phyloP scores from a whole-genome alignment of 257 asterid species.

The Phtheirospermum japonicum region DNA sequence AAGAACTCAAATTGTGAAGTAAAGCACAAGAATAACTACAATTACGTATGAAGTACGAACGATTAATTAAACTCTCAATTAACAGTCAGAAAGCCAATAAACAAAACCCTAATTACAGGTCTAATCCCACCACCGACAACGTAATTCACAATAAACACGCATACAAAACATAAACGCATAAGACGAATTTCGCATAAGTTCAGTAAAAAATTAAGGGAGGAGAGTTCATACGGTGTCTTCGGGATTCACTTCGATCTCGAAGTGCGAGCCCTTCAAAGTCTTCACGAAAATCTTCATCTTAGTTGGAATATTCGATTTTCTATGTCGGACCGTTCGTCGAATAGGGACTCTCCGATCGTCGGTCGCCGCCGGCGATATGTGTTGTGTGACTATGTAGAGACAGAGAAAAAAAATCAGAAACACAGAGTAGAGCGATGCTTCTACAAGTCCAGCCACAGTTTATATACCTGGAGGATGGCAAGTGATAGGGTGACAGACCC shows the following conservation, averaged over 20 bases:
- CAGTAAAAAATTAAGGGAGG: constrained; percentile 10
- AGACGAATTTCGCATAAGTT: not conserved
- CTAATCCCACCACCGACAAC: constrained; percentile 14
- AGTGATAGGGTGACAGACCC: constrained; percentile 29
- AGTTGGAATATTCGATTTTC: not conserved
- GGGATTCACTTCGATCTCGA: constrained; percentile 78
- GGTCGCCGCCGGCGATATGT: constrained; percentile 33
- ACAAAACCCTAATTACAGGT: constrained; percentile 43
- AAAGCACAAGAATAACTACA: not conserved
- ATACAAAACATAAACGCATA: not conserved
- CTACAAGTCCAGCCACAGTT: constrained; percentile 25
- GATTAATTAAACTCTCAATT: not conserved
- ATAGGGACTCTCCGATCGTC: constrained; percentile 36
- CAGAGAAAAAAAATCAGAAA: constrained; percentile 20
- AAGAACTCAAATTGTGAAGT: constrained; percentile 6
- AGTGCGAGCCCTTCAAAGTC: constrained; percentile 80
- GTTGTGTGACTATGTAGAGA: not conserved
- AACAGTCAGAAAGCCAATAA: not conserved
- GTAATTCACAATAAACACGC: constrained; percentile 17
- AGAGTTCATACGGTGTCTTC: constrained; percentile 54
- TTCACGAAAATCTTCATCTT: constrained; percentile 80
- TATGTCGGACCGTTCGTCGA: constrained; percentile 16
- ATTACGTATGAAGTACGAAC: not conserved
- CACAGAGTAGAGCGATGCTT: constrained; percentile 25
- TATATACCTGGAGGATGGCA: constrained; percentile 32